A percentile compares a stretch with the other conserved stretches of the same genome.
These are phyloP conservation scores for Hyaloperonospora arabidopsidis DNA, from an alignment of 352 stramenopile genomes.

Conservation along the genomic window DNA sequence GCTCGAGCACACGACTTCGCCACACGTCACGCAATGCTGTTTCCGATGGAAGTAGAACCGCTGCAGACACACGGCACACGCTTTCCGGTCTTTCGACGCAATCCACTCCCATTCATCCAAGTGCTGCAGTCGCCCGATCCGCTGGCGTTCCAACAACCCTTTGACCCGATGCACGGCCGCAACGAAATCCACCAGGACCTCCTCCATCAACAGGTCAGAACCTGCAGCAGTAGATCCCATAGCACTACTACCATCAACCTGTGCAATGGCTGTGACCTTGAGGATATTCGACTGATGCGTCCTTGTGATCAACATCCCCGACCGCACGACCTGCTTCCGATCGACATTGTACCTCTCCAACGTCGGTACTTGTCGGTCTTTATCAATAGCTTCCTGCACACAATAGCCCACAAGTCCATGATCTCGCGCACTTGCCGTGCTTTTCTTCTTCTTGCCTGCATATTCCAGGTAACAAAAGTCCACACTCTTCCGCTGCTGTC, in stretches of 20 bases:
- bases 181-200: slow-evolving; percentile 65
- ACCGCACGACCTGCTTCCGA: slow-evolving; percentile 46
- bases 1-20: slow-evolving; percentile 66
- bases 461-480: slow-evolving; percentile 81
- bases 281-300: slow-evolving; percentile 71
- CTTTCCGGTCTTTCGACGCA: slow-evolving; percentile 58
- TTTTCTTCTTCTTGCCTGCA: slow-evolving; percentile 46
- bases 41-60: slow-evolving; percentile 76
- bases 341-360: slow-evolving; percentile 59
- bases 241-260: slow-evolving; percentile 53
- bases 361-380: slow-evolving; percentile 53
- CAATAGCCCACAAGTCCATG: slow-evolving; percentile 62
- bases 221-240: slow-evolving; percentile 21
- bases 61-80: slow-evolving; percentile 68
- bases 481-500: slow-evolving; percentile 38
- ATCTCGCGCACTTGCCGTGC: slow-evolving; percentile 23
- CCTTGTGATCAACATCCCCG: slow-evolving; percentile 63
- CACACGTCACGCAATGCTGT: slow-evolving; percentile 67
- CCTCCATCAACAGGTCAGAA: slow-evolving; percentile 34
- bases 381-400: slow-evolving; percentile 62
- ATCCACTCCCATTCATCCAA: slow-evolving; percentile 79
- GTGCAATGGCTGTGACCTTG: slow-evolving; percentile 60
- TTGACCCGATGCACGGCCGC: slow-evolving; percentile 47
- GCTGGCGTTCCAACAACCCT: slow-evolving; percentile 56
- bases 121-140: slow-evolving; percentile 67